Percentiles rank a stretch among this genome's conserved stretches.
Conservation (phyloP, 495 filamentous ascomycete genomes). For the Glarea lozoyensis region DNA sequence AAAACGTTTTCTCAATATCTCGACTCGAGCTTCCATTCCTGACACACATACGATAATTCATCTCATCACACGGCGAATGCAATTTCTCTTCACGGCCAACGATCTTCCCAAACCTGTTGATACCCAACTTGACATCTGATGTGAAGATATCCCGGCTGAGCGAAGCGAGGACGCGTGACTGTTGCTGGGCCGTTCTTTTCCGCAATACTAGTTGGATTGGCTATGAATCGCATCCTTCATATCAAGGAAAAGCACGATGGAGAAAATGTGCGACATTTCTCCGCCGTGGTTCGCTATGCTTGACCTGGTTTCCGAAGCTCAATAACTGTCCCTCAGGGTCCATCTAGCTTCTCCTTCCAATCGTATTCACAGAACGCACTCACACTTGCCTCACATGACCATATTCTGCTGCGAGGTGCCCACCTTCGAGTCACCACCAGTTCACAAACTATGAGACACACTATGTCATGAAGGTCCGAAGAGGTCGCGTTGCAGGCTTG, state of each 20-base stretch:
- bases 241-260: not conserved
- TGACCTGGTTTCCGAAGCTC: not conserved
- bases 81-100: not conserved
- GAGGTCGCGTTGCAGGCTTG: slow-evolving; percentile 4
- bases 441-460: no score
- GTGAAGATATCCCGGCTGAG: slow-evolving; percentile 1
- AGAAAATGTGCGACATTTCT: not conserved
- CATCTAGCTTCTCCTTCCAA: slow-evolving; percentile 10
- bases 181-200: slow-evolving; percentile 7
- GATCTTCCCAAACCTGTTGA: not conserved
- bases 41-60: not conserved
- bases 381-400: slow-evolving; percentile 22
- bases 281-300: not conserved
- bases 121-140: not conserved
- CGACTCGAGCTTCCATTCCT: not conserved
- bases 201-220: slow-evolving; percentile 16
- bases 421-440: no score
- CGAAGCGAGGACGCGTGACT: slow-evolving; percentile 7
- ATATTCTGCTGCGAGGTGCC: slow-evolving; percentile 18
- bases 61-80: not conserved
- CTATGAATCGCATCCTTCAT: slow-evolving; percentile 4
- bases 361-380: slow-evolving; percentile 6
- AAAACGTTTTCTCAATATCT: not conserved
- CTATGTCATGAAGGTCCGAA: slow-evolving; percentile 3
- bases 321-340: slow-evolving; percentile 12